Base-by-base conservation (phyloP, 345 rosid genomes). In the Bretschneidera sinensis region DNA sequence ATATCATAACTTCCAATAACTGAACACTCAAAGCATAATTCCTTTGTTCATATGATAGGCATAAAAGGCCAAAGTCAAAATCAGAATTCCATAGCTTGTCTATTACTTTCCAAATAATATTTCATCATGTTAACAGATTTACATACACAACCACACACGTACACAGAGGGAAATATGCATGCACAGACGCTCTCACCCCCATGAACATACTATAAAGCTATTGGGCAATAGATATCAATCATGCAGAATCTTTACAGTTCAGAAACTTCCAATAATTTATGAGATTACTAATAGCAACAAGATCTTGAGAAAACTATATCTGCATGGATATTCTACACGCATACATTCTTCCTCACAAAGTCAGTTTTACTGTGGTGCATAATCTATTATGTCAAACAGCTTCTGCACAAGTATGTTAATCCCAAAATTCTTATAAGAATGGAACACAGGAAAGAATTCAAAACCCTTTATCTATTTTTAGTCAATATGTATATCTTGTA, bases 11-110 rank as follows among this genome's bases (percentile, higher is more conserved):
- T 69, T 71, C 70, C 69, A 76, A 50, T 17, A 22, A 35, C 0
- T 31, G n/a, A 39, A 39, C 43, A 59, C 63, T 79, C 81, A 79
- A 71, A 71, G 52, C 43, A 62, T 60, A 69, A 59, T 65, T 63
- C 75, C 60, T 68, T 28, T 39, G 16, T 7, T 39, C 15, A 39
- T 39, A 39, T 39, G 45, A 39, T 39, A 39, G 11, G 45, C 45
- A 39, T 39, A 1, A 14, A 7, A 39, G 16, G 45, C 11, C 10
- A 39, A 39, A 39, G 45, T 39, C 10, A 1, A 11, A 39, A 5
- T 39, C 1, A 11, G 2, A 1, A 39, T 9, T 39, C 45, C 45
- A 39, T 7, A 39, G 15, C 10, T 39, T 11, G 10, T 39, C 45
- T 13, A 39, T 5, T 39, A 5, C 4, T 14, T 39, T 39, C 5